phyloP scores from a whole-genome alignment of 129 eudicot genomes.

The carrot (Daucus carota) region DNA sequence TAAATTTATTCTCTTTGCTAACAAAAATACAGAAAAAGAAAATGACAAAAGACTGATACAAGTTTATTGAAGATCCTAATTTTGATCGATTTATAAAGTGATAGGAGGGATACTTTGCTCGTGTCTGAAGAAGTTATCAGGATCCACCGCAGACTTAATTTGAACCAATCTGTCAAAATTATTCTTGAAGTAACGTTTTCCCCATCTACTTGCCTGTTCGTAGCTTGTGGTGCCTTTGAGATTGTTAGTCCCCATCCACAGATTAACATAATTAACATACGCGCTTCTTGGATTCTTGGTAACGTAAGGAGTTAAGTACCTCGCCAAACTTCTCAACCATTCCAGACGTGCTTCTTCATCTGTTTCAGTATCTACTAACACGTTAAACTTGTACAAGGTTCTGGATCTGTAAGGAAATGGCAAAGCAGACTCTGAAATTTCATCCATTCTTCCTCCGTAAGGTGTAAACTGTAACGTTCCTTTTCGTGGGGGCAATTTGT shows the following conservation, averaged over 20 bases:
- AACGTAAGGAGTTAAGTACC: not conserved
- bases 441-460: not conserved
- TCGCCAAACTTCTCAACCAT: not conserved
- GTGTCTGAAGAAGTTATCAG: not conserved
- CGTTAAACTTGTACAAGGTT: not conserved
- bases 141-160: not conserved
- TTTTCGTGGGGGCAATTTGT: not conserved
- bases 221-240: not conserved
- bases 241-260: not conserved
- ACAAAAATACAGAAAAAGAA: too few relatives aligned
- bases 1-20: too few relatives aligned
- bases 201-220: too few relatives aligned
- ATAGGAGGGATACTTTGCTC: not conserved
- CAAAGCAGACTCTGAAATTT: not conserved
- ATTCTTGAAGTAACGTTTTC: not conserved
- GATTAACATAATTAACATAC: not conserved
- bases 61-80: not conserved
- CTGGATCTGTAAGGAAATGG: not conserved
- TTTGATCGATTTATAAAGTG: not conserved
- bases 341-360: not conserved
- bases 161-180: not conserved
- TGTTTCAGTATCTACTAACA: not conserved
- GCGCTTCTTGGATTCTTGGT: not conserved
- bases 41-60: not conserved
- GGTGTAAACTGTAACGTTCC: not conserved